Conservation (phyloP, 225 moss, liverwort and hornwort species). For the Neckera pumila region DNA sequence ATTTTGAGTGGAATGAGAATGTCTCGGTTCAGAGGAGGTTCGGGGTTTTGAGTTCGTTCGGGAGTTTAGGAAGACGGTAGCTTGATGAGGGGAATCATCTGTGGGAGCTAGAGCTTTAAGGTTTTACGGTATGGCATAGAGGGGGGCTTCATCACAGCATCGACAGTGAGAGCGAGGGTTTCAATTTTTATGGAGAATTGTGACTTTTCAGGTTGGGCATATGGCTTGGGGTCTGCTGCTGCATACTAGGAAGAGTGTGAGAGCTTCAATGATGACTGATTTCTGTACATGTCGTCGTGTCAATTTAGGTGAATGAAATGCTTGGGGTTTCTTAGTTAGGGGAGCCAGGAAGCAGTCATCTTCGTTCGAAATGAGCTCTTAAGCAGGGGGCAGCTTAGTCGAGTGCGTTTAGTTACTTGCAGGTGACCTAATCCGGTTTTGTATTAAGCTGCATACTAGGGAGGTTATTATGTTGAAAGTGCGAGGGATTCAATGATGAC, state of each 20-base stretch:
- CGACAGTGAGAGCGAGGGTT: neutral
- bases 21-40: neutral
- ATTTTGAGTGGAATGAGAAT: neutral
- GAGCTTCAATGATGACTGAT: neutral
- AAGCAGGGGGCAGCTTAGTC: neutral
- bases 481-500: neutral
- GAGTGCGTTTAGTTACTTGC: neutral
- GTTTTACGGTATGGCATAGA: neutral
- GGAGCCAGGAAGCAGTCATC: neutral
- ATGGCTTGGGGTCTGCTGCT: neutral
- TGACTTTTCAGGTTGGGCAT: neutral
- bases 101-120: neutral
- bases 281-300: neutral
- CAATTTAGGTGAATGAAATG: neutral
- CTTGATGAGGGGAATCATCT: neutral
- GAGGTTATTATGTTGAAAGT: neutral
- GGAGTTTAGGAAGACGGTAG: neutral
- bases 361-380: neutral
- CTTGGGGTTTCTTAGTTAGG: neutral
- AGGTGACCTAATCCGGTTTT: neutral
- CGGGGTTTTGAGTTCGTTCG: neutral
- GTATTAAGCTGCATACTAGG: neutral
- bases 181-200: neutral
- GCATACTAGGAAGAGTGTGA: neutral
- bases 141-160: neutral